Percentiles rank a stretch among this genome's conserved stretches.
Evolutionary conservation across 2,329 filamentous ascomycete species (phyloP).

Genomic region (Elsinoe necatrix): DNA sequence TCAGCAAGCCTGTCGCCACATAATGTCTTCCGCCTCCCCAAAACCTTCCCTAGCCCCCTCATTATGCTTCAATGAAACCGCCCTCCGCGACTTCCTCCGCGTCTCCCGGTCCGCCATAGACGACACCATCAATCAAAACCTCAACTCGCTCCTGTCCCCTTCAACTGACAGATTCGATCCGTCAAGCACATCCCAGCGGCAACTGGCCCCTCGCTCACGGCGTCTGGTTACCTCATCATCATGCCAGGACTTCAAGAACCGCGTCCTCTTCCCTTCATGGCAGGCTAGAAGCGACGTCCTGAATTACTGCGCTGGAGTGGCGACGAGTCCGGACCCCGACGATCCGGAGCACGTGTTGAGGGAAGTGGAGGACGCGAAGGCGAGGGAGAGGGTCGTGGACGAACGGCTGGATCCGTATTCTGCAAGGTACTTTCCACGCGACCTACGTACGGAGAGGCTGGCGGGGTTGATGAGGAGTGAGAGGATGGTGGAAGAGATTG

Average conservation of each 20-base stretch:
- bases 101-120: slow-evolving; percentile 77
- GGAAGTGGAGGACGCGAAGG: slow-evolving; percentile 60
- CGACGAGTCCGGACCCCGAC: slow-evolving; percentile 75
- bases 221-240: slow-evolving; percentile 51
- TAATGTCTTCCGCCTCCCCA: slow-evolving; percentile 16
- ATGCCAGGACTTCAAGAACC: slow-evolving; percentile 65
- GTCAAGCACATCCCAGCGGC: slow-evolving; percentile 59
- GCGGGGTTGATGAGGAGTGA: slow-evolving; percentile 67
- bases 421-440: slow-evolving; percentile 67
- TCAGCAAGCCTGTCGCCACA: slow-evolving; percentile 6
- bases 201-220: slow-evolving; percentile 41
- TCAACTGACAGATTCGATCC: slow-evolving; percentile 68
- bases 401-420: slow-evolving; percentile 91
- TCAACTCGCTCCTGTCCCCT: slow-evolving; percentile 81
- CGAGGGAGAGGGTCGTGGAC: slow-evolving; percentile 67
- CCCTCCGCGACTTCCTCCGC: slow-evolving; percentile 69
- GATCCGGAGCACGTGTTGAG: slow-evolving; percentile 68
- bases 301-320: slow-evolving; percentile 81
- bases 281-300: slow-evolving; percentile 72
- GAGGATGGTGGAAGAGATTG: slow-evolving; percentile 65
- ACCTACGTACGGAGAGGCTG: slow-evolving; percentile 71
- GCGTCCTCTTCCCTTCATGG: slow-evolving; percentile 83
- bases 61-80: slow-evolving; percentile 46
- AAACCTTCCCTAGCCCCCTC: slow-evolving; percentile 38
- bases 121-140: slow-evolving; percentile 85